A percentile compares a stretch with the other conserved stretches of the same genome.
Conservation (phyloP, 495 filamentous ascomycete genomes). For the Penicillium coprophilum region DNA sequence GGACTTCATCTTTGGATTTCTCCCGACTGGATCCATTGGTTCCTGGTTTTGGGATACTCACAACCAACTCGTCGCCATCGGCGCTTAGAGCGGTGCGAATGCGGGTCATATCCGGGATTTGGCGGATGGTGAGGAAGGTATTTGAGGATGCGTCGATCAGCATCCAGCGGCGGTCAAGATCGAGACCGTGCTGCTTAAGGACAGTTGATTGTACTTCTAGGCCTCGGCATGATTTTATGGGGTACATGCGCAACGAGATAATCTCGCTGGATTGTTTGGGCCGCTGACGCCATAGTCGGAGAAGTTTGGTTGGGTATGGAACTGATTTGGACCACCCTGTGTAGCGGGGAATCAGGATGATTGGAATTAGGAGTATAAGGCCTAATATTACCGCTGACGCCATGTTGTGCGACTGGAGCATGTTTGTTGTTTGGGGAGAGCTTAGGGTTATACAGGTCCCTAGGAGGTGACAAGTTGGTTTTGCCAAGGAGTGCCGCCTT, state of each 20-base stretch:
- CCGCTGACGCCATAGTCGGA: conserved; percentile 18
- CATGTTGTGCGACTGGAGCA: conserved; percentile 3
- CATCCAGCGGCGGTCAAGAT: conserved; percentile 70
- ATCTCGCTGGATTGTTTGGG: conserved; percentile 34
- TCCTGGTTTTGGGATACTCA: conserved; percentile 27
- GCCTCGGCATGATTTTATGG: conserved; percentile 84
- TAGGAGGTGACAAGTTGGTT: background rate
- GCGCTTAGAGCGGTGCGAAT: conserved; percentile 37
- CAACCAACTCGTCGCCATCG: conserved; percentile 24
- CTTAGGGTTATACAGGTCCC: background rate
- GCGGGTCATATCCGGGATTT: conserved; percentile 44
- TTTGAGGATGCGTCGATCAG: conserved; percentile 38
- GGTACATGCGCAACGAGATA: conserved; percentile 69
- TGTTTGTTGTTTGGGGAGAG: background rate
- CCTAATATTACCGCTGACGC: conserved; percentile 12
- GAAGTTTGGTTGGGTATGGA: conserved; percentile 7
- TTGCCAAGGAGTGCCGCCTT: background rate
- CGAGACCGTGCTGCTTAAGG: conserved; percentile 69
- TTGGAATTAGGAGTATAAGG: conserved; percentile 20
- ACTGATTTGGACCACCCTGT: conserved; percentile 17
- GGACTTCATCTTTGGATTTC: background rate
- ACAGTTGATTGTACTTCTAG: conserved; percentile 66
- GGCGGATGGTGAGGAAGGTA: conserved; percentile 46
- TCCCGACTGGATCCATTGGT: background rate
- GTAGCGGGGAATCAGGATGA: conserved; percentile 17